Evolutionary conservation across 805 yeast genomes (phyloP), one percentile per base, ranked within the genome.

Genomic region (Metschnikowia cubensis): DNA sequence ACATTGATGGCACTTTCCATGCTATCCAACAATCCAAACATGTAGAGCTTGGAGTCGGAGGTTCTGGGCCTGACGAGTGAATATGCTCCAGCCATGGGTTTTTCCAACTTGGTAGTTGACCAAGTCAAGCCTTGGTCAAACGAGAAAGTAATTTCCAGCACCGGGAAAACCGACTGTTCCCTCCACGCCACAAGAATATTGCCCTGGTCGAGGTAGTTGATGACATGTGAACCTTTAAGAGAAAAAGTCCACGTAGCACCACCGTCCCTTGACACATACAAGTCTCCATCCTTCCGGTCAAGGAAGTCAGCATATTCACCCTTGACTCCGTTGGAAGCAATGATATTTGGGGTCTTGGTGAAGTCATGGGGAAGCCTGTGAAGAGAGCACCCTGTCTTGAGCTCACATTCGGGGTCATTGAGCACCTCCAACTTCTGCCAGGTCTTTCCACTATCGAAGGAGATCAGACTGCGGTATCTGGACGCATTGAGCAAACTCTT

Each of bases 181-280:
- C 20, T 17, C 6, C 10, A 10, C 13, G 45, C 45, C 31, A 85
- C 64, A 15, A 87, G 76, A 10, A 89, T 65, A 59, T 88, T 86
- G 33, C 96, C 96, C 51, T 79, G 80, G 65, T 89, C 95, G 42
- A 92, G 96, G 68, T 82, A 83, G 1, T 82, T 75, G 53, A 79
- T 81, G 3, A 73, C 52, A 35, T 80, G 72, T 2, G 87, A 79
- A 39, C 73, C 76, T 22, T 80, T 79, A 13, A 81, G 58, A 1
- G 82, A 78, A 49, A 70, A 62, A 25, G 67, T 65, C 96, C 96
- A 89, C 0, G 85, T 70, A n/a, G 73, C 60, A 25, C 96, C 96
- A 22, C 88, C 90, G 68, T 89, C 89, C 50, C 85, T 70, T 0
- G 96, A 85, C 6, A 87, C 62, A 62, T 73, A 89, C 1, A 94